phyloP scores from a whole-genome alignment of 345 rosid species.

The Litchi chinensis region DNA sequence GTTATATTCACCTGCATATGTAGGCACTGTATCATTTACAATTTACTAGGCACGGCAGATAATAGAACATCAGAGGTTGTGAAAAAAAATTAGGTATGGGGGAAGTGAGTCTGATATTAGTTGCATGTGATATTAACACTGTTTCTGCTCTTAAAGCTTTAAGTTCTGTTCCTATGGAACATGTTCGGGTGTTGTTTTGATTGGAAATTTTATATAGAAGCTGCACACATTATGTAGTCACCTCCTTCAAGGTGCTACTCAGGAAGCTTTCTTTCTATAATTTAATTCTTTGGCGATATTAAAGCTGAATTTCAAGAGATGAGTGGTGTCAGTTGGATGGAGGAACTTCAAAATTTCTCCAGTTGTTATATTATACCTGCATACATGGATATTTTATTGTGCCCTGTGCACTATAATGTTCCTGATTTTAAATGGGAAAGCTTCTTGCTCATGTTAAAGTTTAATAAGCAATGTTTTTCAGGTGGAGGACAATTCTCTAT shows the following conservation, averaged over 20 bases:
- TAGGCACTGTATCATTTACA: not conserved
- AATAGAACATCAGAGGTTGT: not conserved
- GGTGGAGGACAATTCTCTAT: slow-evolving; percentile 83
- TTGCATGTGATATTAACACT: not conserved
- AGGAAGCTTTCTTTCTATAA: not conserved
- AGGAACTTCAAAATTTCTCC: not conserved
- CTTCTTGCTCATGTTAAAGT: not conserved
- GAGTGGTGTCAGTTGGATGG: not conserved
- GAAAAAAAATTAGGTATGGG: not conserved
- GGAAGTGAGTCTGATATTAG: not conserved
- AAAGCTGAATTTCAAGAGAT: not conserved
- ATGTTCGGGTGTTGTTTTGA: not conserved
- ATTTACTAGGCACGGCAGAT: not conserved
- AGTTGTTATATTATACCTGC: not conserved
- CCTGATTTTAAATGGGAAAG: not conserved
- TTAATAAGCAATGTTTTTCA: slow-evolving; percentile 33
- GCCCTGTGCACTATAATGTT: not conserved
- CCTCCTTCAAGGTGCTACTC: not conserved
- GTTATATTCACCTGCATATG: not conserved
- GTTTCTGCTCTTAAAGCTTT: not conserved
- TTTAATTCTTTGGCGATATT: not conserved
- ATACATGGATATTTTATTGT: not conserved
- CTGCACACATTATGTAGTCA: not conserved
- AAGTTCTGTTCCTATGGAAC: not conserved
- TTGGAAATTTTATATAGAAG: not conserved